Percentiles rank a stretch among this genome's conserved stretches.
Evolutionary conservation across 1,284 basidiomycete species (phyloP).

Genomic region (Stygiomarasmius scandens): DNA sequence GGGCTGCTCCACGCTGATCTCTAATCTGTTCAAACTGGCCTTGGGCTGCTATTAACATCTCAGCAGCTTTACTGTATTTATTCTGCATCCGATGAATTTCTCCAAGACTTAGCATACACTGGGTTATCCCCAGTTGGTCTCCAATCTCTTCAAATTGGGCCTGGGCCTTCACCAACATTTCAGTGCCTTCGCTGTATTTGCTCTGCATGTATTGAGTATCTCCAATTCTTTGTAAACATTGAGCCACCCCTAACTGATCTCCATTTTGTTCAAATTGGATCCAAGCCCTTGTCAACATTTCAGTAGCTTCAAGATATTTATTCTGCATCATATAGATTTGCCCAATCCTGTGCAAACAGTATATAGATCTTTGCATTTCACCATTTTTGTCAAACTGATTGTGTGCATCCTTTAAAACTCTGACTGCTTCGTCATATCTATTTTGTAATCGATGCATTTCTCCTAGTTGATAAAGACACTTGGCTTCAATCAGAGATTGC

Average conservation of each 20-base stretch:
- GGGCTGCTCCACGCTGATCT: neutral
- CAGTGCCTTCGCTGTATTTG: too few relatives aligned
- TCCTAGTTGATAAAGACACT: conserved; percentile 1
- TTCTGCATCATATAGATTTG: neutral
- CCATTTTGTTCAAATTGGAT: neutral
- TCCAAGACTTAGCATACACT: neutral
- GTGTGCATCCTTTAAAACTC: neutral
- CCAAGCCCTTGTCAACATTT: neutral
- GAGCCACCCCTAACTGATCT: neutral
- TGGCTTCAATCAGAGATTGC: conserved; percentile 6
- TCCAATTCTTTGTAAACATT: conserved; percentile 6
- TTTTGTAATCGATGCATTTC: neutral
- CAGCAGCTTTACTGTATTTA: neutral
- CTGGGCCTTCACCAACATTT: too few relatives aligned
- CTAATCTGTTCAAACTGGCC: neutral
- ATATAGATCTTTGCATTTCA: neutral
- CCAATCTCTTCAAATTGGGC: neutral
- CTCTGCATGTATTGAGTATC: neutral
- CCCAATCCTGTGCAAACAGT: neutral
- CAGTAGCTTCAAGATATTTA: too few relatives aligned
- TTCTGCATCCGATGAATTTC: conserved; percentile 9
- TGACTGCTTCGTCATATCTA: neutral
- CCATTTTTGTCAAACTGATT: too few relatives aligned
- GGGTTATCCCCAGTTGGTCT: neutral
- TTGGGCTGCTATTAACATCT: neutral